Evolutionary conservation across 2,329 filamentous ascomycete species (phyloP).

Genomic region (Fusarium irregulare): DNA sequence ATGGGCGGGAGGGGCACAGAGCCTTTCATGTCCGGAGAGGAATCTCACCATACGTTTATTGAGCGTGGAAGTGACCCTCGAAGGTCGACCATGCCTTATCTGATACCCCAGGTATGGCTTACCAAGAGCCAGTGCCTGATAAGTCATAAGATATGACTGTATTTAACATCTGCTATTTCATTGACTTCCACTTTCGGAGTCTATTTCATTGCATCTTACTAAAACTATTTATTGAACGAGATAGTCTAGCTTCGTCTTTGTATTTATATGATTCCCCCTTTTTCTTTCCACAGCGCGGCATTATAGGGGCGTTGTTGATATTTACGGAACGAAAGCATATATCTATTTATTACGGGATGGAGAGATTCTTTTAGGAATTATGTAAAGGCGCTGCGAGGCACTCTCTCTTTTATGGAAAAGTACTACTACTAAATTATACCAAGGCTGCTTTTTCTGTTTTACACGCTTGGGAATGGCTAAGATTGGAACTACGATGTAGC

Average conservation of each 20-base stretch:
- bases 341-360: constrained; percentile 11
- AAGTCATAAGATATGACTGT: constrained; percentile 11
- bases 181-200: neutral
- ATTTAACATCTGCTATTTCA: neutral
- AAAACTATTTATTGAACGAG: constrained; percentile 2
- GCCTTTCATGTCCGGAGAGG: constrained; percentile 41
- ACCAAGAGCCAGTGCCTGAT: neutral
- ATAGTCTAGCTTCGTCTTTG: constrained; percentile 25
- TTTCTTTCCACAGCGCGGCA: constrained; percentile 33
- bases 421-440: constrained; percentile 24
- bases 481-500: constrained; percentile 11
- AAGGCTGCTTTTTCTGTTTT: constrained; percentile 7
- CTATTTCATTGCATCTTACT: neutral
- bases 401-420: constrained; percentile 20
- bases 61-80: constrained; percentile 33
- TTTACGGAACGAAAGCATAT: constrained; percentile 18
- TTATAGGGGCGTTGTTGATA: constrained; percentile 41
- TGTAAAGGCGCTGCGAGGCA: constrained; percentile 18
- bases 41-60: constrained; percentile 49
- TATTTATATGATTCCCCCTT: constrained; percentile 35
- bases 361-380: constrained; percentile 4
- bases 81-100: constrained; percentile 22
- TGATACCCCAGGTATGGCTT: constrained; percentile 10
- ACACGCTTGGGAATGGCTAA: neutral
- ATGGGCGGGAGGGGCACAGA: constrained; percentile 50